Evolutionary conservation across 768 basidiomycete genomes (phyloP), one percentile per base, ranked within the genome.

Genomic region (Fibroporia radiculosa): DNA sequence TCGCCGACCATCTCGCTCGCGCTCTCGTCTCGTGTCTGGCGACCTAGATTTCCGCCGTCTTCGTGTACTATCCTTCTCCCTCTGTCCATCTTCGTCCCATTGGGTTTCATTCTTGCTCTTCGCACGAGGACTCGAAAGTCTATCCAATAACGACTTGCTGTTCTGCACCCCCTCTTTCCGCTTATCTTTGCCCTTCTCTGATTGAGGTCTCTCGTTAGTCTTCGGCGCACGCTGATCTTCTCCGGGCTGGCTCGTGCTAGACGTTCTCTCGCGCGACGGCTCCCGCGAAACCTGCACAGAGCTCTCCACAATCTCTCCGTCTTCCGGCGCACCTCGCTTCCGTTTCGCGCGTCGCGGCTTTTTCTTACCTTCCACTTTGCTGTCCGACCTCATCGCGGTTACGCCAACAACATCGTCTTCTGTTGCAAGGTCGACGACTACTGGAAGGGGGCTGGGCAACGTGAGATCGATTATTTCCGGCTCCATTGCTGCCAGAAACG

Each of bases 401-500:
- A 20, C 44, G 28, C 24, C 19, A 5, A 45, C 27, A 22, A 47
- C 28, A 8, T 54, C 49, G 16, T 47, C 52, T 31, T 57, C 57
- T 6, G 58, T 56, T 46, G 54, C 53, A 3, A 60, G 44, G 24
- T 55, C 51, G 37, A 60, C 55, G 35, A 51, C 26, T 7, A 49
- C 45, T 22, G 50, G 39, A 7, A 8, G 47, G 14, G 46, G 38
- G 25, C 41, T 41, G 10, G 57, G 39, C 11, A 24, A 34, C 12
- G 58, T 60, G 31, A 60, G 48, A 42, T 60, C 58, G 24, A 60
- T 60, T 16, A 60, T 52, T 18, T 57, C 51, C 12, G 35, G 31
- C 22, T 48, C 12, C 10, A 40, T 6, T 3, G 33, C 34, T 14
- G 24, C 22, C 45, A 42, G 29, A 18, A n/a, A 31, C n/a, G 29